Conservation (phyloP, 345 rosid genomes). For the Trapa bicornis region DNA sequence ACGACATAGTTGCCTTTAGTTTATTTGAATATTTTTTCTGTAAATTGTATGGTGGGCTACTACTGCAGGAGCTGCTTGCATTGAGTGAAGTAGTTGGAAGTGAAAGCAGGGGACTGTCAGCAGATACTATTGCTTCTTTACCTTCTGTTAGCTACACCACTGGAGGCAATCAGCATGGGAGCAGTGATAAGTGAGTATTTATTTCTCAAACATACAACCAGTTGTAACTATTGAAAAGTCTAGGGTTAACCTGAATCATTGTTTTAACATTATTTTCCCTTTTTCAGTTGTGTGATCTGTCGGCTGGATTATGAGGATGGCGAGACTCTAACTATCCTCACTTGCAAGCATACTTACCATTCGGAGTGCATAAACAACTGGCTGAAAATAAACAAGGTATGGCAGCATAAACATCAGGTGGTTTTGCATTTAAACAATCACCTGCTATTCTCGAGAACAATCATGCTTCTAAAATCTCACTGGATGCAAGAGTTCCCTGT, state of each 20-base stretch:
- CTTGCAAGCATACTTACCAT: constrained; percentile 93
- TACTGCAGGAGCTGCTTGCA: constrained; percentile 75
- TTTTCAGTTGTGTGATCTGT: constrained; percentile 78
- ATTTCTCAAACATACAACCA: constrained; percentile 3
- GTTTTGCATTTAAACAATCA: background rate
- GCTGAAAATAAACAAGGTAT: constrained; percentile 90
- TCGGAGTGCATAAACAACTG: constrained; percentile 87
- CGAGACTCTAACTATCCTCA: constrained; percentile 65
- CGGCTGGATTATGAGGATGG: constrained; percentile 80
- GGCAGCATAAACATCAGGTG: background rate
- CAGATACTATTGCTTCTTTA: constrained; percentile 63
- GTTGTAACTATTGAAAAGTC: background rate
- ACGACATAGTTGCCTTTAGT: too few species aligned
- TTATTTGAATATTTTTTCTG: background rate
- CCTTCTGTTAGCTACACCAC: constrained; percentile 55
- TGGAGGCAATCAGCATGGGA: constrained; percentile 70
- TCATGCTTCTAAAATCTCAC: background rate
- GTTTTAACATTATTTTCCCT: background rate
- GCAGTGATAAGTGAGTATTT: constrained; percentile 67
- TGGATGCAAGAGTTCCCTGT: background rate
- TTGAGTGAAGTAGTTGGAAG: constrained; percentile 82
- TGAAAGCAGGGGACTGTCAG: constrained; percentile 85
- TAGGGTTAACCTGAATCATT: background rate
- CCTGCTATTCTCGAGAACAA: background rate
- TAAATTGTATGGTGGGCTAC: constrained; percentile 1